Evolutionary conservation across 768 basidiomycete genomes (phyloP).

Genomic region (Kwoniella newhampshirensis): DNA sequence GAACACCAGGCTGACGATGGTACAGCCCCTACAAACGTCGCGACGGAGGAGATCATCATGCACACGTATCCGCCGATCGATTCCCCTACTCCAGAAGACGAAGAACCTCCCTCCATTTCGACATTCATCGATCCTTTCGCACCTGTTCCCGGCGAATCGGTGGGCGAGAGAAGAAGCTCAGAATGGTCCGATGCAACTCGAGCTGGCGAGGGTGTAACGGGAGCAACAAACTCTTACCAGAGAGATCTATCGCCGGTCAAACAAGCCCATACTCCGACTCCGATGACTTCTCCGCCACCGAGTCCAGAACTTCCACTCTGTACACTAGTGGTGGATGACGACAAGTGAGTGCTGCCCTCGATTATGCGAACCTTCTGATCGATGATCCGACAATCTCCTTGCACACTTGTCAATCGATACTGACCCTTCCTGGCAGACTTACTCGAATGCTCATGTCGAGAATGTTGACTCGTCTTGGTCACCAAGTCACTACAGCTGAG

Average conservation of each 20-base stretch:
- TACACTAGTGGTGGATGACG: conserved; percentile 50
- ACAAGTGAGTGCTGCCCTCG: conserved; percentile 37
- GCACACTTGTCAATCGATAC: too few relatives aligned
- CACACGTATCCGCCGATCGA: conserved; percentile 23
- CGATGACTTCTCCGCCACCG: not conserved
- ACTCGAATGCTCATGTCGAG: conserved; percentile 52
- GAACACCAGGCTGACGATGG: not conserved
- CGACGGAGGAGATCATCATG: conserved; percentile 22
- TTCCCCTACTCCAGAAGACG: conserved; percentile 14
- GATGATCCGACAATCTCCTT: too few relatives aligned
- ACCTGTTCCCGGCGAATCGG: conserved; percentile 1
- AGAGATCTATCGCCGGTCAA: not conserved
- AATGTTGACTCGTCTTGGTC: conserved; percentile 50
- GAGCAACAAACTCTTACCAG: not conserved
- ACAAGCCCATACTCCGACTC: not conserved
- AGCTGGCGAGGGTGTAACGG: not conserved
- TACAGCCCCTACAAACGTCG: not conserved
- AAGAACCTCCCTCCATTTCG: not conserved
- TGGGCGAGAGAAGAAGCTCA: conserved; percentile 18
- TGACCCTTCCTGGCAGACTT: conserved; percentile 35
- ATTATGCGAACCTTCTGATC: not conserved
- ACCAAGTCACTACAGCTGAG: conserved; percentile 48
- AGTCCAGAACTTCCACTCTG: conserved; percentile 32
- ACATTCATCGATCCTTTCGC: conserved; percentile 20
- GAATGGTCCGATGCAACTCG: conserved; percentile 18